Percentiles rank a stretch among this genome's conserved stretches.
These are phyloP conservation scores for Piromyces finnis DNA, from an alignment of 192 early-diverging fungal genomes.

Conservation along the genomic window DNA sequence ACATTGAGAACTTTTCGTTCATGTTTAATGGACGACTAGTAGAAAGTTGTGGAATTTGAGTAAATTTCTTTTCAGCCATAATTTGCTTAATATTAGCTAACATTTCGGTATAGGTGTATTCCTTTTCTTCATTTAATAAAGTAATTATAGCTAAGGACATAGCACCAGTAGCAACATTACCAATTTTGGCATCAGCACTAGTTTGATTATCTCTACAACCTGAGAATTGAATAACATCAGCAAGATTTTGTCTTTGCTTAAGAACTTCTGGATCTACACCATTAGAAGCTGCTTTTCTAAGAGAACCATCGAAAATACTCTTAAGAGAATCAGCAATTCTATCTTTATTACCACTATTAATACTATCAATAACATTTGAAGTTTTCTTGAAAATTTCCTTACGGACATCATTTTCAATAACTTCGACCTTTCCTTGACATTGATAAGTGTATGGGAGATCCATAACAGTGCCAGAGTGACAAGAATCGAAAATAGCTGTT, in stretches of 20 bases:
- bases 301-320: background rate
- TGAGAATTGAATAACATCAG: background rate
- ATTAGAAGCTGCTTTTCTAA: background rate
- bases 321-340: background rate
- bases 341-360: background rate
- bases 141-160: background rate
- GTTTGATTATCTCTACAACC: background rate
- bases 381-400: background rate
- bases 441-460: constrained; percentile 62
- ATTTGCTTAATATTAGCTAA: background rate
- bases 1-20: background rate
- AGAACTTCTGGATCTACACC: background rate
- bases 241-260: background rate
- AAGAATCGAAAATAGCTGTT: constrained; percentile 72
- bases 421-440: background rate
- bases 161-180: background rate
- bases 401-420: background rate
- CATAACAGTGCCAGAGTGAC: constrained; percentile 64
- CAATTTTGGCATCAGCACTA: background rate
- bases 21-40: background rate
- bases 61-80: background rate
- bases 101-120: background rate
- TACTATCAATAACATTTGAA: background rate
- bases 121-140: background rate
- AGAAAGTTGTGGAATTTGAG: background rate